Conservation (phyloP, 2,329 filamentous ascomycete genomes). For the Colletotrichum aenigma region DNA sequence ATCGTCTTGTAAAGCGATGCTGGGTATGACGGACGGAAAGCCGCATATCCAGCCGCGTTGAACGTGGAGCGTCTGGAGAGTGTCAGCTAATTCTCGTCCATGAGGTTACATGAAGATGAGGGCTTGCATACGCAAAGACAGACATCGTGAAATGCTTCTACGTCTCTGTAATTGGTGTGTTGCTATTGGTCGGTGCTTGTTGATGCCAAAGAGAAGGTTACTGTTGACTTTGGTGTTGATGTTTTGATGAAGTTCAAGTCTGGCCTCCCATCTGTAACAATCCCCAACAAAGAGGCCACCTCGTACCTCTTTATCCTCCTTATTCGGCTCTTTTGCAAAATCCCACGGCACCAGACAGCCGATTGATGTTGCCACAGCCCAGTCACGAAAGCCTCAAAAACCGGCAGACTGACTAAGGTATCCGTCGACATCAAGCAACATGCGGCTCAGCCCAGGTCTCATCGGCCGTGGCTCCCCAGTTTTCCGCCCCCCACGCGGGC, state of each 20-base stretch:
- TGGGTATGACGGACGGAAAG: conserved; percentile 65
- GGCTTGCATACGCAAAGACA: conserved; percentile 48
- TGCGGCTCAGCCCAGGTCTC: not conserved
- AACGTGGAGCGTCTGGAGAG: conserved; percentile 56
- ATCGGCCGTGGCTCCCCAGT: not conserved
- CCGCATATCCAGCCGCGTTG: conserved; percentile 61
- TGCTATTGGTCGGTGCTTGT: not conserved
- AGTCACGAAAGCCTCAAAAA: not conserved
- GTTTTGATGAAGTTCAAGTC: not conserved
- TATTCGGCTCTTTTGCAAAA: not conserved
- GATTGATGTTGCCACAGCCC: not conserved
- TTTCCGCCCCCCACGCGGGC: not conserved
- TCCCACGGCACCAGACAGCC: not conserved
- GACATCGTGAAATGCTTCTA: conserved; percentile 40
- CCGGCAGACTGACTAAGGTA: not conserved
- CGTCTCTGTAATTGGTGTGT: not conserved
- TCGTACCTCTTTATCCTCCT: not conserved
- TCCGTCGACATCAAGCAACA: not conserved
- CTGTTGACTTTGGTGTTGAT: not conserved
- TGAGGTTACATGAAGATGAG: not conserved
- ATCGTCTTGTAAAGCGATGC: conserved; percentile 56
- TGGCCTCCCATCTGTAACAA: not conserved
- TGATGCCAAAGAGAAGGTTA: not conserved
- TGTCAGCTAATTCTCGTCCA: not conserved
- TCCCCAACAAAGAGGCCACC: not conserved